Evolutionary conservation across 352 stramenopile species (phyloP).

Genomic region (Globisporangium abappressorium): DNA sequence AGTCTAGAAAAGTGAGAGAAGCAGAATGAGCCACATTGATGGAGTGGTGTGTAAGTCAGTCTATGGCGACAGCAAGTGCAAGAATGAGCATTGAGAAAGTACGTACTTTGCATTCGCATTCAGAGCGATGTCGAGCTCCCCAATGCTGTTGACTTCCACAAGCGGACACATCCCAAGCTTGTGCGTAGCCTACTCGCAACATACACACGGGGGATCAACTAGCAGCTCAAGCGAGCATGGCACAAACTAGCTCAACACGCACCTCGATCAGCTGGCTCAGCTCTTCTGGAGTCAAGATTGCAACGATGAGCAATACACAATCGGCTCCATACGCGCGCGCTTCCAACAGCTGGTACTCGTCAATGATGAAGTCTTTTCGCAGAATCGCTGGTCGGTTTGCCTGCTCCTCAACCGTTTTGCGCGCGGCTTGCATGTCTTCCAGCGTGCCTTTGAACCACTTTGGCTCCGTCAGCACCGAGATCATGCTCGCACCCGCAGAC

Average conservation of each 20-base stretch:
- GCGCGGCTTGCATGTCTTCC: slow-evolving; percentile 69
- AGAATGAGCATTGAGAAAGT: neutral
- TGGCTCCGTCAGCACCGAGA: slow-evolving; percentile 97
- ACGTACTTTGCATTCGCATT: slow-evolving; percentile 75
- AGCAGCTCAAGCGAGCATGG: neutral
- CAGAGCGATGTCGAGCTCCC: slow-evolving; percentile 94
- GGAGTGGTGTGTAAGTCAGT: neutral
- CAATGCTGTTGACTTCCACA: slow-evolving; percentile 96
- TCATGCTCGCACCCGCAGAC: slow-evolving; percentile 91
- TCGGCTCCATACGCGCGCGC: slow-evolving; percentile 94
- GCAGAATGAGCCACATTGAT: neutral
- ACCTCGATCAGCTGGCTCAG: slow-evolving; percentile 65
- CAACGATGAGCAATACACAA: slow-evolving; percentile 97
- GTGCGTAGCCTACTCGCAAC: slow-evolving; percentile 60
- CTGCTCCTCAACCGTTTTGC: slow-evolving; percentile 45
- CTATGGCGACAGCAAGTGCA: neutral
- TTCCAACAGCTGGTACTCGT: slow-evolving; percentile 94
- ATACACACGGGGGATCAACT: neutral
- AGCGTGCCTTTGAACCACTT: slow-evolving; percentile 97
- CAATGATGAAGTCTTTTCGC: slow-evolving; percentile 95
- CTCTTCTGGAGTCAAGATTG: slow-evolving; percentile 71
- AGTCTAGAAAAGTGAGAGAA: slow-evolving; percentile 36
- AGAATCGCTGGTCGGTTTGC: slow-evolving; percentile 65
- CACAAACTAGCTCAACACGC: slow-evolving; percentile 3
- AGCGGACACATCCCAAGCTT: slow-evolving; percentile 95